Evolutionary conservation across 768 basidiomycete genomes (phyloP), one percentile per base, ranked within the genome.

Genomic region (Fistulinella prunicolor): DNA sequence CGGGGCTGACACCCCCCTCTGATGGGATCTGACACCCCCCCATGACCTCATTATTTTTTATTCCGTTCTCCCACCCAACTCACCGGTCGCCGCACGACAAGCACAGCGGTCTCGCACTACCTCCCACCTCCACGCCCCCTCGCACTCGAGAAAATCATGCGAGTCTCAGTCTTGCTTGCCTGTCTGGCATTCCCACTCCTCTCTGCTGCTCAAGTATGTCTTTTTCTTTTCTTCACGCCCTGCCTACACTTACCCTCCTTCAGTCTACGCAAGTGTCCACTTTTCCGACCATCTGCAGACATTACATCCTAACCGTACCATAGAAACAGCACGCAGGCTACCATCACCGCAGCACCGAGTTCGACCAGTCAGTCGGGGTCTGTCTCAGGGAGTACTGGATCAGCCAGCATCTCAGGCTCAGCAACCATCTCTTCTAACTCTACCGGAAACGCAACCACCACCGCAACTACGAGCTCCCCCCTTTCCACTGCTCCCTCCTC

Each of bases 401-500:
- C 67, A 19, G 64, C 46, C 24, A 64, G 36, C 53, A 44, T 50
- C 35, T 53, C 63, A 9, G 53, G 48, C 32, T 57, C 61, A 21
- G 47, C 56, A 48, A 64, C 28, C 16, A 20, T 51, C 44, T 36
- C 55, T 9, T 45, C 28, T n/a, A 53, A 44, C 41, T 40, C 56
- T 14, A 35, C 62, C 12, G 63, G 64, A 43, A 71, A 70, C 45
- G 55, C 64, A 21, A 66, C 70, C 2, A 57, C 72, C n/a, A 48
- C 60, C n/a, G 41, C 60, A 36, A 60, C 5, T 4, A 7, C 36
- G 9, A 47, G 51, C 6, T n/a, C 53, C 24, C 22, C 16, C 38
- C 49, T 47, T 19, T 78, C 86, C 7, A 86, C 86, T 9, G 85
- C 86, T 2, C 68, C 84, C 3, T 66, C 81, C 20, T 62, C 68